Evolutionary conservation across 2,329 filamentous ascomycete species (phyloP), one percentile per base, ranked within the genome.

Genomic region (Sporothrix brasiliensis): DNA sequence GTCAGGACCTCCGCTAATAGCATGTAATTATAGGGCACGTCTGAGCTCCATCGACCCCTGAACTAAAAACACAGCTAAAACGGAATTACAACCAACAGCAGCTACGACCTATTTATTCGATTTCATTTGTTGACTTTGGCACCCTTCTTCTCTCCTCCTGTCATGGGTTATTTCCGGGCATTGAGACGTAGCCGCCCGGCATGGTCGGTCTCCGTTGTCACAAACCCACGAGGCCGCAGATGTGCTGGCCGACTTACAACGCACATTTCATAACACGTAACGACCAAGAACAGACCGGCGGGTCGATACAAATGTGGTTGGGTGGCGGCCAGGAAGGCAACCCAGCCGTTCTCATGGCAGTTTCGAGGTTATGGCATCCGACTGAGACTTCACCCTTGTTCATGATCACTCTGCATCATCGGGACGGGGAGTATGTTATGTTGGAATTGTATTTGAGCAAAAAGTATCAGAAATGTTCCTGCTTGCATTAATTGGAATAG

Each of bases 401-500:
- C 27, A 24, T 14, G 3, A 2, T 52, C 63, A 63, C 39, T 16
- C 21, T 58, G 30, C 30, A 16, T 24, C 27, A 7, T 14, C 4
- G 19, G 27, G 16, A 24, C 6, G 1, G 2, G 3, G 2, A 16
- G 5, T 39, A n/a, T 24, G 3, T 66, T 39, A 66, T 66, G 69
- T 67, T 70, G 61, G 68, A 63, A 70, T 66, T 52, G 47, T 52
- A 66, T 56, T 58, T 50, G 24, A 24, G 52, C 60, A 68, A 69
- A 63, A 44, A 39, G 41, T 13, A 41, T 50, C 11, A 54, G 34
- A 50, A 49, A 39, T 67, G 11, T 60, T 69, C 70, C 70, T 71
- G 68, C 70, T 71, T 69, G 70, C 67, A 71, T 71, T 69, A 71
- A 54, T 24, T 56, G 30, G 41, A 54, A 71, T 27, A 68, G 61